Evolutionary conservation across 129 eudicot genomes (phyloP), one percentile per base, ranked within the genome.

Genomic region (Ambrosia trifida): DNA sequence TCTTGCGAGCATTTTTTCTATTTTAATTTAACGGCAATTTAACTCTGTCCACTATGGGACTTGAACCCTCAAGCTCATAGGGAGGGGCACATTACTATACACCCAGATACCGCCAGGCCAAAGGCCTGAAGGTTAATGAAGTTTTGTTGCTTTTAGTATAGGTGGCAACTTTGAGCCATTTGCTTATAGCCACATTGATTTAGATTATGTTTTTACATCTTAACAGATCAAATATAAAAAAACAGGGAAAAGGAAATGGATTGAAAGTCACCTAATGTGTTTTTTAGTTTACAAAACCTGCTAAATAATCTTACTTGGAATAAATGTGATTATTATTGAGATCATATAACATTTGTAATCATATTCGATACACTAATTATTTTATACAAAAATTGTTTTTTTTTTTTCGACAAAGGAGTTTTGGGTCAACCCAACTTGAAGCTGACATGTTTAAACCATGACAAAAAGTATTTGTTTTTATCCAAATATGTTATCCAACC

Each of bases 81-180:
- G 28, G 28, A 1, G 28, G 28, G 28, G 28, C 28, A 24, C 28
- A 24, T 24, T 24, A 24, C 28, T 24, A 24, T 1, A 24, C 28
- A 24, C 1, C 28, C 28, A 1, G 28, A 24, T 24, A 24, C 28
- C 28, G 28, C 28, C 1, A 24, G 28, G 28, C 28, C 16, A 6
- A 35, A 71, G 76, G 56, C n/a, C n/a, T n/a, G n/a, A n/a, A n/a
- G n/a, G 45, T n/a, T 12, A 1, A 51, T 61, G n/a, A 33, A 62
- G 28, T 64, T 44, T 72, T 65, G 33, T 58, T 36, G 4, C 33
- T 14, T 11, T 44, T 19, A 44, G 12, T 24, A 24, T 1, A 41
- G 36, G 41, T 45, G 47, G 70, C 31, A 45, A 19, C 24, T 24
- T 56, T 3, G 11, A 56, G 62, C 62, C 62, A 66, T 20, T 2